Conservation (phyloP, 2,329 filamentous ascomycete genomes). For the Chaetomium globosum region DNA sequence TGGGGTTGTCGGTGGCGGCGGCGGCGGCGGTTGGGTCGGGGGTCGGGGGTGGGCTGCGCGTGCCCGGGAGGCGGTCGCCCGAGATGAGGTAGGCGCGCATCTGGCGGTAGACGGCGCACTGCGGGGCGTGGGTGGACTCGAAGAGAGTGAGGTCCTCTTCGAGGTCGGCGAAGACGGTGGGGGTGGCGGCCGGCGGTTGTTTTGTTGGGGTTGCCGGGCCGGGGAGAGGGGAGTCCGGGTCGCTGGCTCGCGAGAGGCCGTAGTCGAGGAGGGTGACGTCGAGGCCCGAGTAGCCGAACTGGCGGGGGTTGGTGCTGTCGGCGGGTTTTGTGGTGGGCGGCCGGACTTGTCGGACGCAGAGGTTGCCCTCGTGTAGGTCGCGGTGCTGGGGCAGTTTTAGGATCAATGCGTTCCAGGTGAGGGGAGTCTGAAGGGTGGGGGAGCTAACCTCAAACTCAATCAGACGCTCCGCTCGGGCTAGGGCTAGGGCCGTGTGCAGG, state of each 20-base stretch:
- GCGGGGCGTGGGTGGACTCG: constrained; percentile 60
- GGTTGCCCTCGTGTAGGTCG: constrained; percentile 66
- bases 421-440: neutral
- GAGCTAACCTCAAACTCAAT: constrained; percentile 61
- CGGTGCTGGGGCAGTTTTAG: constrained; percentile 54
- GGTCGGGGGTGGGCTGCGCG: too few relatives aligned
- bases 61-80: constrained; percentile 51
- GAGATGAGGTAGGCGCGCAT: constrained; percentile 62
- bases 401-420: neutral
- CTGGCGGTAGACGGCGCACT: constrained; percentile 64
- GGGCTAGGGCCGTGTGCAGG: constrained; percentile 60
- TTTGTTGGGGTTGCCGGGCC: neutral
- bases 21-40: constrained; percentile 14
- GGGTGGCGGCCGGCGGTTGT: neutral
- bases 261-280: constrained; percentile 69
- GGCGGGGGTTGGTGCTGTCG: constrained; percentile 35
- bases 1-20: constrained; percentile 50
- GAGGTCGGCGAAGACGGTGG: constrained; percentile 52
- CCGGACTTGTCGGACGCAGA: constrained; percentile 57
- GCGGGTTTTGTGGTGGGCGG: constrained; percentile 38
- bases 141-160: constrained; percentile 64
- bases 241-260: constrained; percentile 62
- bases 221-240: constrained; percentile 34
- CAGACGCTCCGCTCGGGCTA: constrained; percentile 61
- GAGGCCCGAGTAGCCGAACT: constrained; percentile 62